phyloP scores from a whole-genome alignment of 768 basidiomycete species.

The Suillus lakei region DNA sequence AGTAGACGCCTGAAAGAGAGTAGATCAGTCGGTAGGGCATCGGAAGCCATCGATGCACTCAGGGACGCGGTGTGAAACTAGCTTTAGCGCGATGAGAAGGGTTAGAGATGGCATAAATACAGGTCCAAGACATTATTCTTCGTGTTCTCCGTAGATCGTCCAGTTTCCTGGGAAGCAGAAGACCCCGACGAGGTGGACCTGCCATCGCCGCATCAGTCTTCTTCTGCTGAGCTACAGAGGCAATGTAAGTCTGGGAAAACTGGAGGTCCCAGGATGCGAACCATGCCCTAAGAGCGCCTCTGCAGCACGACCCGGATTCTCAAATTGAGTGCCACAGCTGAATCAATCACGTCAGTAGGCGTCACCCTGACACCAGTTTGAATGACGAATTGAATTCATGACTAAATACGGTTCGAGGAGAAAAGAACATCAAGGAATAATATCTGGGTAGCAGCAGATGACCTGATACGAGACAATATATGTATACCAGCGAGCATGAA shows the following conservation, averaged over 20 bases:
- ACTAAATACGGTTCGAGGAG: conserved; percentile 53
- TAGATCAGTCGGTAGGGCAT: conserved; percentile 40
- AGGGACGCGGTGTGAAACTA: too few relatives aligned
- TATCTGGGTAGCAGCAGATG: conserved; percentile 37
- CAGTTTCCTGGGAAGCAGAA: conserved; percentile 49
- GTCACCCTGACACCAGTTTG: conserved; percentile 9
- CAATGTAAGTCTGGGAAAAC: conserved; percentile 1
- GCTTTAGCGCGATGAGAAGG: conserved; percentile 10
- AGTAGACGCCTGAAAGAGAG: conserved; percentile 7
- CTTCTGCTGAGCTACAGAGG: conserved; percentile 67
- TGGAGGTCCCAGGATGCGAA: conserved; percentile 37
- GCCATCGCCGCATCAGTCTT: conserved; percentile 50
- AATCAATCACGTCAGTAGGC: conserved; percentile 8
- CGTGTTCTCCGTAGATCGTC: conserved; percentile 40
- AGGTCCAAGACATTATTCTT: conserved; percentile 62
- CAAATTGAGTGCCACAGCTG: conserved; percentile 44
- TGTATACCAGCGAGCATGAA: conserved; percentile 42
- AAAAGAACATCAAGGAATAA: conserved; percentile 39
- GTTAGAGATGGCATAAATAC: conserved; percentile 49
- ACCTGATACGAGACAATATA: conserved; percentile 40
- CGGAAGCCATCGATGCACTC: conserved; percentile 24
- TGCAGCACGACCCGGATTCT: conserved; percentile 72
- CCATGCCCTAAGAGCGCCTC: conserved; percentile 70
- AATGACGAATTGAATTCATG: conserved; percentile 43
- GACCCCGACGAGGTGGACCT: conserved; percentile 51